Base-by-base conservation (phyloP, 257 asterid genomes). In the Perilla frutescens region DNA sequence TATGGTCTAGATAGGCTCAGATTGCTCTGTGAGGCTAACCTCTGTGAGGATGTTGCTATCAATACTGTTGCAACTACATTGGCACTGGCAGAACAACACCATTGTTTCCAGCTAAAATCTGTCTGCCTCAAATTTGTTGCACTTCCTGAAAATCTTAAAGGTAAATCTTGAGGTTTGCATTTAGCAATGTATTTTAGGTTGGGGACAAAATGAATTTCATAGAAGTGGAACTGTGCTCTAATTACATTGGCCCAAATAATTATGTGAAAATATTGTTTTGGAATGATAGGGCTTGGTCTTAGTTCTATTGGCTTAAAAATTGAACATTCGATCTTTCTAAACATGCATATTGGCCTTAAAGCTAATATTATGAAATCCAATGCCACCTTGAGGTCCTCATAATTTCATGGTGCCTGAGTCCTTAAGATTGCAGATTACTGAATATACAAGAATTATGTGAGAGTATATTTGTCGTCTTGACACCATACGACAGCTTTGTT, bases 71-170 rank as follows among this genome's bases (percentile, higher is more conserved):
- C 99, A 34, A 94, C 97, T 9, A 94, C 99, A 10, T 83, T 94
- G 65, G 99, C 99, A 64, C 80, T 94, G 79, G 97, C 99, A 4
- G 99, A 94, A 80, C 99, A 94, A 66, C 99, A 94, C 76, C 99
- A 91, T 54, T 91, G 97, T 82, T 87, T 86, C 83, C 97, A 87
- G 87, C 88, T 94, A 72, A 94, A 94, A 87, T 80, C 87, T 60
- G 90, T 83, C 45, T 94, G 99, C 75, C 92, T 94, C 61, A 90
- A 90, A 78, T 94, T 91, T 72, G 93, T 88, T 40, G 95, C 97
- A 15, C 45, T 61, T 90, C 92, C 90, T 34, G 95, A 87, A 82
- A 94, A 91, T 83, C 99, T 94, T 39, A 85, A 87, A 88, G 97
- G 99, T 84, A 84, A 34, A 32, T 82, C 54, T 65, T 48, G 40